Base-by-base conservation (phyloP, 2,329 filamentous ascomycete species). In the Sordariomycetes sp. region DNA sequence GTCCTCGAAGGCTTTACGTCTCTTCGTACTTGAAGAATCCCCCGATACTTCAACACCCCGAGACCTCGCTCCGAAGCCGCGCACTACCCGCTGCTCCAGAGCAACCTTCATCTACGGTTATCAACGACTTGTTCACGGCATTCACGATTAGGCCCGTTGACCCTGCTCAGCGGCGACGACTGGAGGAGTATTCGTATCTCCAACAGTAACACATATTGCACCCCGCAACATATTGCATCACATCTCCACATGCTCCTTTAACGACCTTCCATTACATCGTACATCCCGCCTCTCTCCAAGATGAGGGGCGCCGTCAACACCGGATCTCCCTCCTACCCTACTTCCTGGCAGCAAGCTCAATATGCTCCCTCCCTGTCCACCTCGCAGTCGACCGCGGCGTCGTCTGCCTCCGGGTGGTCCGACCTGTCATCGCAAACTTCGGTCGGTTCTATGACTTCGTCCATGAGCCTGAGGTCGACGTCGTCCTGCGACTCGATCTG, bases 391-490 rank as follows among this genome's bases (percentile, higher is more conserved):
- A 86, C 86, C 58, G 88, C 87, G 63, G 82, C 86, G 59, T 90
- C 88, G 34, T 86, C 86, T 59, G 81, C 84, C 58, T 94, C 89
- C 36, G 78, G 90, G 64, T 94, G 89, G 77, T 94, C 89, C 62
- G 78, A 86, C 65, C 80, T 76, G 55, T 85, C 83, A 58, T 84
- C 82, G 22, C 85, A 89, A 71, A 76, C 77, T 61, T 89, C 87
- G 57, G 82, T 86, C 64, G 84, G 85, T 60, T 84, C 84, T 48
- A 84, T 82, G 57, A 70, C 79, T 61, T 85, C 85, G 34, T 39
- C 52, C n/a, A 50, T 50, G 45, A 48, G 28, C 56, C 61, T 54
- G 52, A 51, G 36, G 54, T 56, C 56, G 35, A 58, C 39, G 58
- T 56, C 39, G 56, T 59, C 59, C n/a, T 60, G 59, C 57, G 59